Evolutionary conservation across 75 land plant genomes (phyloP), one percentile per base, ranked within the genome.

Genomic region (Selaginella tamariscina): DNA sequence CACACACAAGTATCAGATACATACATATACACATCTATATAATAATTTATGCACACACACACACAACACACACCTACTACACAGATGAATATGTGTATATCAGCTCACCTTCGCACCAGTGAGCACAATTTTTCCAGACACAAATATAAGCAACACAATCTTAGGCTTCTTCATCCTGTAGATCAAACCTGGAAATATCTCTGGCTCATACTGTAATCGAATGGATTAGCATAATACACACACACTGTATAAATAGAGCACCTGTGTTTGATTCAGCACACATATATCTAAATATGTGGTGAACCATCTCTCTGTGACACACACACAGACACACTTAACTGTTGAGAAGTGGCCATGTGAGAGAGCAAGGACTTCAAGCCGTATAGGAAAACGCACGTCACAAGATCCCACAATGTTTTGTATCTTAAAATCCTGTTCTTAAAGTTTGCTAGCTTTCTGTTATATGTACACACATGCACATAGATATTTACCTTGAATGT

Each of bases 101-200:
- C 11, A 39, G 5, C 62, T 8, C 5, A 59, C 23, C 62, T 59
- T 59, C 21, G 62, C 62, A 8, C 62, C 62, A 5, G 62, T 59
- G 27, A 59, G 26, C 62, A 59, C 62, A n/a, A 59, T 59, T 26
- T 59, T 59, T 2, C 62, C 62, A 59, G 62, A 59, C 8, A 59
- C 62, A n/a, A 59, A 59, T 5, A 59, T 59, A n/a, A 59, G 62
- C 23, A 59, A 27, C 18, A 59, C 62, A 23, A 59, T 59, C 62
- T 59, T 26, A 59, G 62, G 62, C 26, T 59, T 8, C 26, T 26
- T 59, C 62, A 59, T 59, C n/a, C 26, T 59, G 62, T 59, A 59
- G 23, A 59, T 59, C 18, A 59, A n/a, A 2, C 62, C 62, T 23
- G 62, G 62, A n/a, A 59, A 59, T 5, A 59, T 59, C 26, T 59